A percentile compares a stretch with the other conserved stretches of the same genome.
Evolutionary conservation across 371 early-diverging fungal genomes (phyloP).

Genomic region (Mucor mucedo): DNA sequence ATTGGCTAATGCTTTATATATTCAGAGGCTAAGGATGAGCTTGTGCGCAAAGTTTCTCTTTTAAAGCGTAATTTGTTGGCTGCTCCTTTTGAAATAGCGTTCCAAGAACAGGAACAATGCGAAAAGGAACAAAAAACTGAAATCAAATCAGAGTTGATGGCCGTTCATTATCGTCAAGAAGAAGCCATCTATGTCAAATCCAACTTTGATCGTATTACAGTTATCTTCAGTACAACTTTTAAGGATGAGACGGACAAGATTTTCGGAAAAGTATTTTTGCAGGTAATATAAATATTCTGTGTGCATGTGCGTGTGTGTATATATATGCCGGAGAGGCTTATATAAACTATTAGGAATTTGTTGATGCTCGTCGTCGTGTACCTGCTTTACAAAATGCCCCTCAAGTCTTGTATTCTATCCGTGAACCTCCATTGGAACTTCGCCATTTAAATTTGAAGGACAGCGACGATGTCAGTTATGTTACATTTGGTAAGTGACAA

Average conservation of each 20-base stretch:
- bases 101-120: constrained; percentile 80
- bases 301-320: background rate
- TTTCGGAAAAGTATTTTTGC: constrained; percentile 95
- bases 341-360: constrained; percentile 80
- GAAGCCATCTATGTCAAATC: constrained; percentile 94
- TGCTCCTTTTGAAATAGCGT: constrained; percentile 93
- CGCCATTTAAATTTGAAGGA: constrained; percentile 79
- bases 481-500: constrained; percentile 84
- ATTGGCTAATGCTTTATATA: background rate
- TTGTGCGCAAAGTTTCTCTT: constrained; percentile 81
- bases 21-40: constrained; percentile 61
- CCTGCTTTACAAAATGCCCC: constrained; percentile 93
- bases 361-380: constrained; percentile 94
- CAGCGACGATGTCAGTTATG: constrained; percentile 80
- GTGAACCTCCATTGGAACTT: constrained; percentile 95
- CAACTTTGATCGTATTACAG: constrained; percentile 92
- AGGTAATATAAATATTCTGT: constrained; percentile 53
- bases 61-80: constrained; percentile 93
- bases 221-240: constrained; percentile 94
- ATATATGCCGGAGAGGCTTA: background rate
- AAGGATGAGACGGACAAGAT: constrained; percentile 96
- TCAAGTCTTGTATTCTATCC: constrained; percentile 90
- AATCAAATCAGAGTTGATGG: constrained; percentile 75
- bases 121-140: constrained; percentile 69
- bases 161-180: constrained; percentile 89